Evolutionary conservation across 2,329 filamentous ascomycete genomes (phyloP).

Genomic region (Cryphonectria carpinicola): DNA sequence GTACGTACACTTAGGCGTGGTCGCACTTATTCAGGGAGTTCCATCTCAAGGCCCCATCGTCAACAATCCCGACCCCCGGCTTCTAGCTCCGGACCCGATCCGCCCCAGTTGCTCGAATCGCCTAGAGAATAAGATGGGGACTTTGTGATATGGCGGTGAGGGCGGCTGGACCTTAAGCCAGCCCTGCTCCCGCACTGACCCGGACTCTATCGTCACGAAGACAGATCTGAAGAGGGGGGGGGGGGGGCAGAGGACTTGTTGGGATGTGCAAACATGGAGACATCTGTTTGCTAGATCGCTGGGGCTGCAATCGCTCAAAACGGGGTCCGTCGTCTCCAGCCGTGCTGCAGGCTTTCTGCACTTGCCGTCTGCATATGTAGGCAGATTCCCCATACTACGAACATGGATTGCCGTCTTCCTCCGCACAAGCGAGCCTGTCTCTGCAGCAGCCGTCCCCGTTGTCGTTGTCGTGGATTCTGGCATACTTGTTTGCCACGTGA

Average conservation of each 20-base stretch:
- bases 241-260: background rate
- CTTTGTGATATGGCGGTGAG: constrained; percentile 25
- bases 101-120: constrained; percentile 15
- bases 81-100: constrained; percentile 2
- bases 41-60: background rate
- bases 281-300: background rate
- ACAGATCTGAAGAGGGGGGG: background rate
- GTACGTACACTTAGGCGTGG: background rate
- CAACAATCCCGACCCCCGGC: constrained; percentile 13
- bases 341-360: constrained; percentile 4
- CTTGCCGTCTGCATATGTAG: constrained; percentile 17
- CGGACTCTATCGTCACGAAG: background rate
- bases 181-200: constrained; percentile 1
- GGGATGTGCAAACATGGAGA: constrained; percentile 17
- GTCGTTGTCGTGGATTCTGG: background rate
- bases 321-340: background rate
- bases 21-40: background rate
- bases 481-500: constrained; percentile 12
- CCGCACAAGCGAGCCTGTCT: constrained; percentile 6
- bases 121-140: constrained; percentile 14
- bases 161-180: constrained; percentile 21
- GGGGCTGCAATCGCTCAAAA: constrained; percentile 6
- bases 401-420: constrained; percentile 12
- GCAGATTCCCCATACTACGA: constrained; percentile 6
- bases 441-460: constrained; percentile 8